phyloP scores from a whole-genome alignment of 257 asterid genomes.

The Fraxinus anomala region DNA sequence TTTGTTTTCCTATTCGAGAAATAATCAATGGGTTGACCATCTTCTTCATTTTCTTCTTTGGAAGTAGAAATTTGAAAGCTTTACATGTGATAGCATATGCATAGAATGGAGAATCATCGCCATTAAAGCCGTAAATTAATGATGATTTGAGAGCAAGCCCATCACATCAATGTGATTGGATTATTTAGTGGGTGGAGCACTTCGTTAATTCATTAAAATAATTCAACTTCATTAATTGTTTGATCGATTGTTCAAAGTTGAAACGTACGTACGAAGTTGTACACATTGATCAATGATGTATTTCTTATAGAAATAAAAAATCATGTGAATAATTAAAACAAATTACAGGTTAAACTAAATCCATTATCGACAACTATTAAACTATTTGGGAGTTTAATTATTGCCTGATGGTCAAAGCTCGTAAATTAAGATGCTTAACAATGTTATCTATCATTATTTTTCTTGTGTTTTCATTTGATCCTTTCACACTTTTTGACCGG shows the following conservation, averaged over 20 bases:
- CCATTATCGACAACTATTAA: not conserved
- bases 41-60: not conserved
- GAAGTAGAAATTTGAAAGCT: not conserved
- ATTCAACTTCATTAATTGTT: not conserved
- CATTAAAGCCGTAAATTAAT: too few species aligned
- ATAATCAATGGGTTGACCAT: not conserved
- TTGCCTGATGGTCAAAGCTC: not conserved
- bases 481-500: not conserved
- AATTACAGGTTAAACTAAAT: not conserved
- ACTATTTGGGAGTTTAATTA: not conserved
- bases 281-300: not conserved
- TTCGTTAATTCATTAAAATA: not conserved
- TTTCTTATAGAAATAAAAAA: too few species aligned
- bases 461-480: not conserved
- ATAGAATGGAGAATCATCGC: too few species aligned
- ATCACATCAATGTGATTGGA: not conserved
- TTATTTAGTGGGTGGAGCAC: not conserved
- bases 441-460: not conserved
- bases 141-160: too few species aligned
- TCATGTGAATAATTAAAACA: too few species aligned
- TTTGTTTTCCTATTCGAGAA: too few species aligned
- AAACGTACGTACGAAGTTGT: not conserved
- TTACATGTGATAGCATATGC: slow-evolving; percentile 3
- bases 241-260: not conserved
- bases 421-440: not conserved